Conservation (phyloP, 805 yeast species). For the Saccharomycopsis fermentans region DNA sequence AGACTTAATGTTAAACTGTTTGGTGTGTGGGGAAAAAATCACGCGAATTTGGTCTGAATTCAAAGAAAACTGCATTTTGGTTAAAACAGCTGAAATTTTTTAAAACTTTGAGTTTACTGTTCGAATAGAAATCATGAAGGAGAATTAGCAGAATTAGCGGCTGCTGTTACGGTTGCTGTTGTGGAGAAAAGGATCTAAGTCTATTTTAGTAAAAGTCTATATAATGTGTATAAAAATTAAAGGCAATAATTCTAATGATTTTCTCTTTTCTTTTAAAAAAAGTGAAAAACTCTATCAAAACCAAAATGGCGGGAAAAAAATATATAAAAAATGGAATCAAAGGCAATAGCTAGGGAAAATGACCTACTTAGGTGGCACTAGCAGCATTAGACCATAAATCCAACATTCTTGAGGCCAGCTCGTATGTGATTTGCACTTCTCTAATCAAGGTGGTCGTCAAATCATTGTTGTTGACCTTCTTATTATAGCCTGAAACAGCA, state of each 20-base stretch:
- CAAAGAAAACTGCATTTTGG: too few relatives aligned
- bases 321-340: background rate
- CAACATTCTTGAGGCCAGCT: background rate
- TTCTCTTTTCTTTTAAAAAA: too few relatives aligned
- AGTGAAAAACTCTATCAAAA: background rate
- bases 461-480: background rate
- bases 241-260: background rate
- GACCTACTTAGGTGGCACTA: background rate
- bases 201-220: background rate
- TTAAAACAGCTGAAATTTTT: too few relatives aligned
- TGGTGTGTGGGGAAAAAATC: too few relatives aligned
- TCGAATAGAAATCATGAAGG: too few relatives aligned
- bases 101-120: too few relatives aligned
- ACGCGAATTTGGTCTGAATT: too few relatives aligned
- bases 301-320: background rate
- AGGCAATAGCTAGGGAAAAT: background rate
- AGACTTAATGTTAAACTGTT: too few relatives aligned
- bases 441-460: background rate
- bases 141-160: too few relatives aligned
- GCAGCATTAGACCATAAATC: slow-evolving; percentile 1
- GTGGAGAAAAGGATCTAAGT: background rate
- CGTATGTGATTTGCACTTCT: background rate
- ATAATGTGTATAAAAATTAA: background rate
- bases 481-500: background rate
- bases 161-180: too few relatives aligned